Conservation (phyloP, 768 basidiomycete species). For the Calvatia gigantea region DNA sequence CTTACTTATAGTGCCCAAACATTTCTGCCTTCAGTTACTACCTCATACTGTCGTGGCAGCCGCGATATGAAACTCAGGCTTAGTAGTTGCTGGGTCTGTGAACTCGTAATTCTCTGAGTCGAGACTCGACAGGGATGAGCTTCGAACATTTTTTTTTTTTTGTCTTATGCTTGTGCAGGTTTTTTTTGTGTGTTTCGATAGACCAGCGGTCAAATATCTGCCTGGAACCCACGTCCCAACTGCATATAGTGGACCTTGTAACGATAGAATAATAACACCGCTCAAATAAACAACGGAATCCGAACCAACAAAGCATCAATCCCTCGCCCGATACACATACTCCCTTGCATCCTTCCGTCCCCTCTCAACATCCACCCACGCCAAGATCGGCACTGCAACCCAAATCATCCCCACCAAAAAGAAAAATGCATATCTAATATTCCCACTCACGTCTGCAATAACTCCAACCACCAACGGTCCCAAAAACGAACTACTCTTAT, state of each 20-base stretch:
- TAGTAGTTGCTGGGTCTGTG: no score
- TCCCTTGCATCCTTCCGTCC: constrained; percentile 54
- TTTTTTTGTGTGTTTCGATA: neutral
- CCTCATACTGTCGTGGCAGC: no score
- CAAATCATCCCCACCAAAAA: constrained; percentile 84
- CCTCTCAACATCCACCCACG: constrained; percentile 61
- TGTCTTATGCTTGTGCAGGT: no score
- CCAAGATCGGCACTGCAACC: constrained; percentile 73
- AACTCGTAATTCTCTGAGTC: no score
- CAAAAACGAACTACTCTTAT: constrained; percentile 83
- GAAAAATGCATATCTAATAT: constrained; percentile 89
- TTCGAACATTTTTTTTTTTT: no score
- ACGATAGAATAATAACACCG: neutral
- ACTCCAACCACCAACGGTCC: constrained; percentile 88
- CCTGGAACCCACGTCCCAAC: no score
- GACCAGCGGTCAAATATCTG: neutral
- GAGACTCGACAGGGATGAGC: no score
- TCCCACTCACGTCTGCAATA: constrained; percentile 85
- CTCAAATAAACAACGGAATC: neutral
- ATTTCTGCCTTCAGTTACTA: no score
- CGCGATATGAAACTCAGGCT: no score
- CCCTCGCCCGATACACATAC: constrained; percentile 22
- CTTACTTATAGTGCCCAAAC: no score
- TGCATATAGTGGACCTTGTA: no score
- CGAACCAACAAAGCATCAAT: neutral